Conservation (phyloP, 768 basidiomycete species). For the Rhodotorula babjevae region DNA sequence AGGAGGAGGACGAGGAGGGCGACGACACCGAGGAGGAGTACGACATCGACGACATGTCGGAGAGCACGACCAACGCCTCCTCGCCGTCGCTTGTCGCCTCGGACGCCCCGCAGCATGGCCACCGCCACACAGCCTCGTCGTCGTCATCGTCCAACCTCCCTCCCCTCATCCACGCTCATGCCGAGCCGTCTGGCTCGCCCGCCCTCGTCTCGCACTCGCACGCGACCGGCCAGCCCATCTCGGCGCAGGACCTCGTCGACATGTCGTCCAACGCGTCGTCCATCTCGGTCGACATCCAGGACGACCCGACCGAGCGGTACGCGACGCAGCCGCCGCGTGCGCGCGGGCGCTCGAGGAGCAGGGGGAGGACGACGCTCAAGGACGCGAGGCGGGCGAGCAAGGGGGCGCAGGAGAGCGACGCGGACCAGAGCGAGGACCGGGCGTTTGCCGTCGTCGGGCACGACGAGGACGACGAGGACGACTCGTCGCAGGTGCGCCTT, state of each 20-base stretch:
- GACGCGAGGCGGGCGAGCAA: background rate
- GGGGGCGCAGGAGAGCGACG: slow-evolving; percentile 9
- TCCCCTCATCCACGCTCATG: background rate
- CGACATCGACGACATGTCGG: slow-evolving; percentile 88
- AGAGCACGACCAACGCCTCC: slow-evolving; percentile 39
- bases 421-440: slow-evolving; percentile 13
- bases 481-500: slow-evolving; percentile 1
- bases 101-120: slow-evolving; percentile 2
- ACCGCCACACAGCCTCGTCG: too few relatives aligned
- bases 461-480: slow-evolving; percentile 13
- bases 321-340: slow-evolving; percentile 4
- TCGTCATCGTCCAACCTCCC: background rate
- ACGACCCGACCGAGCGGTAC: slow-evolving; percentile 22
- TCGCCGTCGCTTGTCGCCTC: slow-evolving; percentile 12
- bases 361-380: background rate
- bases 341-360: background rate
- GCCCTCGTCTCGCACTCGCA: background rate
- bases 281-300: slow-evolving; percentile 32
- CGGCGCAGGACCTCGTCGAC: background rate
- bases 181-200: background rate
- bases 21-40: slow-evolving; percentile 52
- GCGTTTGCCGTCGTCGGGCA: slow-evolving; percentile 32
- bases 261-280: slow-evolving; percentile 10
- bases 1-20: slow-evolving; percentile 51
- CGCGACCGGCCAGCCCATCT: background rate